These are phyloP conservation scores for Kalmusia sp. DNA, from an alignment of 2,329 filamentous ascomycete species.

Conservation along the genomic window DNA sequence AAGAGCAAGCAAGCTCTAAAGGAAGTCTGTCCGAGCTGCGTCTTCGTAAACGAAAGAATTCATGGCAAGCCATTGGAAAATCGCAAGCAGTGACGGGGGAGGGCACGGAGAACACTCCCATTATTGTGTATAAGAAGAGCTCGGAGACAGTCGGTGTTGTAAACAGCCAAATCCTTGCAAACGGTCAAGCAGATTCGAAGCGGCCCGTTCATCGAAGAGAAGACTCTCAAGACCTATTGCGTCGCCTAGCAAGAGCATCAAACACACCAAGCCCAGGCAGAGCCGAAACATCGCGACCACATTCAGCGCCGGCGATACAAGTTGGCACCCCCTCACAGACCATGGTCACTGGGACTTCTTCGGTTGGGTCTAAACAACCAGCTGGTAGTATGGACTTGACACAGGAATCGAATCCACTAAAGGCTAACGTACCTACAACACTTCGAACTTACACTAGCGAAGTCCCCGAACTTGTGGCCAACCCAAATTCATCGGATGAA, in stretches of 20 bases:
- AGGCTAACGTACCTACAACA: background rate
- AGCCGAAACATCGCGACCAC: conserved; percentile 24
- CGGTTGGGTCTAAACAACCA: background rate
- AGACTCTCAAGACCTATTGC: conserved; percentile 56
- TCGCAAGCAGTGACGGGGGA: conserved; percentile 34
- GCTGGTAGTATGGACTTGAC: conserved; percentile 5
- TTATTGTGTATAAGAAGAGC: conserved; percentile 42
- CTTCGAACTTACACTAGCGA: conserved; percentile 5
- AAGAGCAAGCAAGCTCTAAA: conserved; percentile 11
- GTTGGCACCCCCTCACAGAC: conserved; percentile 22
- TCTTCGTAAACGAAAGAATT: conserved; percentile 33
- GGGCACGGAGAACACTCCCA: conserved; percentile 38
- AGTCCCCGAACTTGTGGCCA: conserved; percentile 8
- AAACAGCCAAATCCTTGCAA: conserved; percentile 34
- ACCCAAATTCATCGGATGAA: conserved; percentile 11
- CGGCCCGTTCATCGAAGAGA: conserved; percentile 44
- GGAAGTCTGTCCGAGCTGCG: conserved; percentile 17
- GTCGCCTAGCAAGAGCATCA: conserved; percentile 53
- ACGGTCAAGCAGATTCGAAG: conserved; percentile 28
- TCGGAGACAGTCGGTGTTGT: conserved; percentile 41
- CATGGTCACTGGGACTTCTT: conserved; percentile 6
- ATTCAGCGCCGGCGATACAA: conserved; percentile 26
- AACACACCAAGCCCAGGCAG: conserved; percentile 56
- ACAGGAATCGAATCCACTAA: conserved; percentile 1
- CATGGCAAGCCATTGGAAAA: conserved; percentile 39